Base-by-base conservation (phyloP, 1,284 basidiomycete species). In the Entoloma clypeatum region DNA sequence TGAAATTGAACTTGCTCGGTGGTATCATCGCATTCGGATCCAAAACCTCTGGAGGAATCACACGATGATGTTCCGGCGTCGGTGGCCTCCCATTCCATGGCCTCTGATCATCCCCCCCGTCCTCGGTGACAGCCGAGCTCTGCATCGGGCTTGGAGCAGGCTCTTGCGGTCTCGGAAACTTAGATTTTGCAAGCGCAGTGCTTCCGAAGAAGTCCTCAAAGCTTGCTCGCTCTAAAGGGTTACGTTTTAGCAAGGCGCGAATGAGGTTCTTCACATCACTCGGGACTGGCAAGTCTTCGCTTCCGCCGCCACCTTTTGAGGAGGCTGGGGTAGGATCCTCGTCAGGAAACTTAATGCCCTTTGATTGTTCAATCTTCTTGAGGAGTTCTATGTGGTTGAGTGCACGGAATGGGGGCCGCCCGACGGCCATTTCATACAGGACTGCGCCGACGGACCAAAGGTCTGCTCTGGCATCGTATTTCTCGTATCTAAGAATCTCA, bases 401-500 rank as follows among this genome's bases (percentile, higher is more conserved):
- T 0, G 96, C 95, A 11, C 93, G 83, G 68, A 95, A 99, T 0
- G 96, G 95, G 2, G 96, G 89, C 52, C 83, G 85, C 3, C 94
- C 95, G 16, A 93, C 86, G 13, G 82, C 75, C 86, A 96, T 98
- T 64, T 99, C 96, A 64, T 86, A 99, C 1, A 98, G 69, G 3
- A 99, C 95, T 0, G 96, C 93, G 5, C 95, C 96, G 22, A 98
- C 92, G 5, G 92, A 95, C 95, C 95, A 99, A 1, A 99, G 72
- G 59, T 99, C 95, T 1, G 92, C 95, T 61, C 94, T 97, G 17
- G 93, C 93, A 60, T 97, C 93, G 63, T 99, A 98, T 64, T 95
- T 96, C 67, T 99, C 89, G 62, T 97, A 97, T 14, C 91, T 81
- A 13, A 99, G 69, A 50, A 99, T 99, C 65, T 99, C 95, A 0